These are phyloP conservation scores for Mikania micrantha DNA, from an alignment of 129 eudicot genomes.

Conservation along the genomic window DNA sequence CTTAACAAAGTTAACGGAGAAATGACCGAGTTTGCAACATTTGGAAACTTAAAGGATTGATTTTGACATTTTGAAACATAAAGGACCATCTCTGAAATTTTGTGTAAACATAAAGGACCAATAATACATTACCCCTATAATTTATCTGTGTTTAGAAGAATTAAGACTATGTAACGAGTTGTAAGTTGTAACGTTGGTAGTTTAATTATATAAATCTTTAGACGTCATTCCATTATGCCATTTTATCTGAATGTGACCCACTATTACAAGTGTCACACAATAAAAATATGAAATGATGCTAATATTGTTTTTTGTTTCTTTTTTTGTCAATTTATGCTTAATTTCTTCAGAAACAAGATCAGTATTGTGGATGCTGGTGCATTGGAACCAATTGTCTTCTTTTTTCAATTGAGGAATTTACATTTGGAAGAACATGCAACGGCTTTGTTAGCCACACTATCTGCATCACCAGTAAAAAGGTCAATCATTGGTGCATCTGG, in stretches of 20 bases:
- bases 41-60: no score
- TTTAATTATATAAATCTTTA: not conserved
- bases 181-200: not conserved
- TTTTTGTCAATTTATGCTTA: not conserved
- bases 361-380: conserved; percentile 84
- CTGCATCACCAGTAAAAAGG: conserved; percentile 71
- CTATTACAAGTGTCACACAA: not conserved
- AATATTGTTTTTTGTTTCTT: not conserved
- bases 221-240: not conserved
- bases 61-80: no score
- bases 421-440: conserved; percentile 74
- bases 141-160: not conserved
- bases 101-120: no score
- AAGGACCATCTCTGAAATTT: no score
- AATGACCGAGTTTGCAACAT: no score
- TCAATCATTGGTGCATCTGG: conserved; percentile 67
- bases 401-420: conserved; percentile 41
- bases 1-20: no score
- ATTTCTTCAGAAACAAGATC: conserved; percentile 67
- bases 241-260: not conserved
- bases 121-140: no score
- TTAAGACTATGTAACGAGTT: not conserved
- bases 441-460: conserved; percentile 75
- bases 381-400: conserved; percentile 59
- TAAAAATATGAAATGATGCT: not conserved